Evolutionary conservation across 306 rosid species (phyloP).

Genomic region (Corylus americana): DNA sequence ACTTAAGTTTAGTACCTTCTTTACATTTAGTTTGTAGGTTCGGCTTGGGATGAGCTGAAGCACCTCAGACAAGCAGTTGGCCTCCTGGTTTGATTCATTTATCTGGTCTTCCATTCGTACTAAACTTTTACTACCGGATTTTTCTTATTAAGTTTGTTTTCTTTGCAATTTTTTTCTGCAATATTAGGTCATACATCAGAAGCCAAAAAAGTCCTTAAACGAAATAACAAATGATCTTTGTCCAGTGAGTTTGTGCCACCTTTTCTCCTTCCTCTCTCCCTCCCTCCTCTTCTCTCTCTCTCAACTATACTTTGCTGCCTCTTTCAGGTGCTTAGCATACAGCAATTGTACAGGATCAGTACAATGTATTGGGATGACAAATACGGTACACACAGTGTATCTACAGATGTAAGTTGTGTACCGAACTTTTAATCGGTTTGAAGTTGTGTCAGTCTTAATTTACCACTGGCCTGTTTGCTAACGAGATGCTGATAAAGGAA

Average conservation of each 20-base stretch:
- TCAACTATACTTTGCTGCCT: slow-evolving; percentile 20
- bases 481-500: too few relatives aligned
- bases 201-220: slow-evolving; percentile 71
- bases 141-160: slow-evolving; percentile 5
- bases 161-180: slow-evolving; percentile 1
- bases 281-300: background rate
- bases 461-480: too few relatives aligned
- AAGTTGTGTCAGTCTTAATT: too few relatives aligned
- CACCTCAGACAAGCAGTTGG: slow-evolving; percentile 87
- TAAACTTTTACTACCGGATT: background rate
- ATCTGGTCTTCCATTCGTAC: background rate
- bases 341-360: slow-evolving; percentile 95
- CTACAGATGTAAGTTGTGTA: slow-evolving; percentile 73
- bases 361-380: slow-evolving; percentile 99
- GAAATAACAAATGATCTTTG: slow-evolving; percentile 83
- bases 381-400: slow-evolving; percentile 96
- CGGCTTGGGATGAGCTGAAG: slow-evolving; percentile 86
- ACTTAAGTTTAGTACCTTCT: slow-evolving; percentile 22
- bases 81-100: slow-evolving; percentile 61
- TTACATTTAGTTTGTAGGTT: slow-evolving; percentile 74
- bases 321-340: slow-evolving; percentile 93
- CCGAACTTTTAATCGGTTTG: too few relatives aligned
- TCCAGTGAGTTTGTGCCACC: slow-evolving; percentile 52
- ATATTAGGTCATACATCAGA: slow-evolving; percentile 76
- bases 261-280: slow-evolving; percentile 14